phyloP scores from a whole-genome alignment of 805 yeast species.

The Lachancea kluyveri region DNA sequence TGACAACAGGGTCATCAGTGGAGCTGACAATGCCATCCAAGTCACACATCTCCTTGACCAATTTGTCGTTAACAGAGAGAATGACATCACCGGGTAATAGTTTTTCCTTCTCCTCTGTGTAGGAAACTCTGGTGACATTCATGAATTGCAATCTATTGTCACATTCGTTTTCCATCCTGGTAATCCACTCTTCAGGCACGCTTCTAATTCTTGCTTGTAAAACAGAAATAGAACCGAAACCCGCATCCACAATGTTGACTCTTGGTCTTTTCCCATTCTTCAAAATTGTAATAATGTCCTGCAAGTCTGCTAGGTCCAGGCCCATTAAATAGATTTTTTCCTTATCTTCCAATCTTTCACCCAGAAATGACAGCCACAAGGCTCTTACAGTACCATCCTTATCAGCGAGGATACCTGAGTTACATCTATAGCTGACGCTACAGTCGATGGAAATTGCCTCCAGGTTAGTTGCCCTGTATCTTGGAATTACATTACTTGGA shows the following conservation, averaged over 20 bases:
- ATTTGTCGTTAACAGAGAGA: slow-evolving; percentile 57
- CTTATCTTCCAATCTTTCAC: slow-evolving; percentile 57
- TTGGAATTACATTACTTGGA: slow-evolving; percentile 65
- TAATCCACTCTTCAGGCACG: slow-evolving; percentile 82
- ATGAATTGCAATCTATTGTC: slow-evolving; percentile 68
- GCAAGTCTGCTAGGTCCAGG: slow-evolving; percentile 63
- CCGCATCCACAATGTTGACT: slow-evolving; percentile 71
- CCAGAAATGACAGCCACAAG: slow-evolving; percentile 78
- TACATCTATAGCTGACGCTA: slow-evolving; percentile 63
- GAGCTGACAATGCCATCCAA: slow-evolving; percentile 38
- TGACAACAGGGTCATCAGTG: slow-evolving; percentile 36
- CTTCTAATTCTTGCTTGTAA: slow-evolving; percentile 78
- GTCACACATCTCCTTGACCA: slow-evolving; percentile 64
- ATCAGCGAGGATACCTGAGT: slow-evolving; percentile 73
- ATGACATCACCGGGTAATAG: slow-evolving; percentile 67
- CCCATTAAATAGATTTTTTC: slow-evolving; percentile 71
- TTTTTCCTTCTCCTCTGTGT: slow-evolving; percentile 34
- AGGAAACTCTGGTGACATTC: slow-evolving; percentile 62
- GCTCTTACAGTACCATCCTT: slow-evolving; percentile 76
- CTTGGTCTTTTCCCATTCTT: slow-evolving; percentile 46
- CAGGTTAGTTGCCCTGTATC: slow-evolving; percentile 79
- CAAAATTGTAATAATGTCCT: slow-evolving; percentile 49
- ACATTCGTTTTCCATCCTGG: slow-evolving; percentile 54
- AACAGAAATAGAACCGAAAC: slow-evolving; percentile 60
- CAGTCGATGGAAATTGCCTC: slow-evolving; percentile 76